Evolutionary conservation across 1,284 basidiomycete genomes (phyloP).

Genomic region (Cutaneotrichosporon mucoides): DNA sequence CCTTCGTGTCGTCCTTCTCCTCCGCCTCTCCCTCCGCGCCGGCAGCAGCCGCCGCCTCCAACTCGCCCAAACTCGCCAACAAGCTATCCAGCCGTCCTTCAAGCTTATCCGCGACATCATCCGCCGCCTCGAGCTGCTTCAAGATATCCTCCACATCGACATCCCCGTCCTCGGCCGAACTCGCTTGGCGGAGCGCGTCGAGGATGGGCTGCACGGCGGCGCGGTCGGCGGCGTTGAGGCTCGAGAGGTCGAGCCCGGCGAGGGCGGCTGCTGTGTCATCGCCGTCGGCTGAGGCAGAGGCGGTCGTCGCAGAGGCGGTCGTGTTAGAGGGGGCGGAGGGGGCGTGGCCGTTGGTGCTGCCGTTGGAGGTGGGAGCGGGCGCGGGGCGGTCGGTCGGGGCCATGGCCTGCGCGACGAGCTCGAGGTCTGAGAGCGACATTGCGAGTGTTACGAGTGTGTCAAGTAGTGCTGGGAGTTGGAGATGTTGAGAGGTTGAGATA

Average conservation of each 20-base stretch:
- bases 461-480: background rate
- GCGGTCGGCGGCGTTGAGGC: conserved; percentile 23
- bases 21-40: conserved; percentile 42
- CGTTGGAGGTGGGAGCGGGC: conserved; percentile 2
- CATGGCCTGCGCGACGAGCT: conserved; percentile 45
- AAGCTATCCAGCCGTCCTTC: conserved; percentile 45
- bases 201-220: conserved; percentile 27
- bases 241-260: conserved; percentile 23
- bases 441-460: background rate
- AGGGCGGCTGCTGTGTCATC: conserved; percentile 6
- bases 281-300: background rate
- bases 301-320: background rate
- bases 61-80: conserved; percentile 34
- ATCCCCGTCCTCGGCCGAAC: conserved; percentile 18
- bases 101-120: conserved; percentile 44
- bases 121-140: conserved; percentile 45
- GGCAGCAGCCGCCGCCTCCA: conserved; percentile 28
- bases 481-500: background rate
- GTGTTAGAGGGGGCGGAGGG: conserved; percentile 1
- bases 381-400: conserved; percentile 22
- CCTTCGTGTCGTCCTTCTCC: too few species aligned
- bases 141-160: conserved; percentile 36
- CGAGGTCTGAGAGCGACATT: conserved; percentile 44
- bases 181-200: conserved; percentile 20
- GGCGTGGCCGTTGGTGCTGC: background rate